Evolutionary conservation across 805 yeast species (phyloP), one percentile per base, ranked within the genome.

Genomic region (Ogataea sp.): DNA sequence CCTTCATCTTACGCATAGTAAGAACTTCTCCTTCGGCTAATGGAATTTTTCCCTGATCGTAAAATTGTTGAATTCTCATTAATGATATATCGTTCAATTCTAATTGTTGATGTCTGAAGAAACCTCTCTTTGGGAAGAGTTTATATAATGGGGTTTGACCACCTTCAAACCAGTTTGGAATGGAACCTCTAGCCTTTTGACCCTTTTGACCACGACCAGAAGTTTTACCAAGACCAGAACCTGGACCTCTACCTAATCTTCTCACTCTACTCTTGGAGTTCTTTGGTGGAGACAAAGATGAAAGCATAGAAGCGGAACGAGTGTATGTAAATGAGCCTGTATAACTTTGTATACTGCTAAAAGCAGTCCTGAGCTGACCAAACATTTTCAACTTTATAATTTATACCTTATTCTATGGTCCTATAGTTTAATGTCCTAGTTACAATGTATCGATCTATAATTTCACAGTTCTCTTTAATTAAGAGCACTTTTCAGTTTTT

Each of bases 171-270:
- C 95, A 86, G 43, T 83, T 76, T 41, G 88, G 90, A 24, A 90
- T 90, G 32, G 80, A 75, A 29, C 90, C 84, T 64, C 97, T 78
- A 10, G 97, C 96, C 66, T 90, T 90, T 61, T 90, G 97, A 77
- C 98, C 98, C 67, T 93, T 93, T 55, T 86, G 95, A 70, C 98
- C 98, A 61, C 97, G 75, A 36, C 96, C 95, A 6, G 97, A 78
- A 3, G 97, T 93, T 63, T 90, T 89, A 67, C 98, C 98, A 48
- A 75, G 70, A 17, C 88, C 87, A 28, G 94, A 82, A 32, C 94
- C 88, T 20, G 96, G 95, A 66, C 97, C 97, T 68, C 98, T 80
- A 63, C 98, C 98, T 11, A 90, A 70, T 61, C 96, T 73, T 55
- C 80, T 84, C 54, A 70, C 71, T 15, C 68, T 60, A 37, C 65